Percentiles rank a stretch among this genome's conserved stretches.
Evolutionary conservation across 2,329 filamentous ascomycete genomes (phyloP).

Genomic region (Rhytidhysteron rufulum): DNA sequence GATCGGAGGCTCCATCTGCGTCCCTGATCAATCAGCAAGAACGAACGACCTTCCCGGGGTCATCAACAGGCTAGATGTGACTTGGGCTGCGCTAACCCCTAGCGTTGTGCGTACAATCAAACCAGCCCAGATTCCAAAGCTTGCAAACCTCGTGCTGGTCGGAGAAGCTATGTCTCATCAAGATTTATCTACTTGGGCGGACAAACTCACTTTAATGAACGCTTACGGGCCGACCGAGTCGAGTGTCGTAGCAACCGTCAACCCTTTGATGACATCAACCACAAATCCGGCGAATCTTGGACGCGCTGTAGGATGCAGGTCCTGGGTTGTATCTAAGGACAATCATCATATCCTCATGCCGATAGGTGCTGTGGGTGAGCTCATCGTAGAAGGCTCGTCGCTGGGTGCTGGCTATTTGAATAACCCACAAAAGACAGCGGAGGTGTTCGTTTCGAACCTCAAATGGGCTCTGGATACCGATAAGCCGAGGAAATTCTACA

Average conservation of each 20-base stretch:
- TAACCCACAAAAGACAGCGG: slow-evolving; percentile 25
- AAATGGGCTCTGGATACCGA: slow-evolving; percentile 5
- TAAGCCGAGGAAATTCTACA: slow-evolving; percentile 21
- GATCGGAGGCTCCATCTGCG: slow-evolving; percentile 57
- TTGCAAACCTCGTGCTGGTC: slow-evolving; percentile 24
- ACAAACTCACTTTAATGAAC: slow-evolving; percentile 32
- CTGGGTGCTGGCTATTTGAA: slow-evolving; percentile 28
- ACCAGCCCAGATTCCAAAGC: slow-evolving; percentile 21
- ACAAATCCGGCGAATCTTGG: slow-evolving; percentile 34
- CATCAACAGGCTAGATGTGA: slow-evolving; percentile 48
- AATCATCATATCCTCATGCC: slow-evolving; percentile 33
- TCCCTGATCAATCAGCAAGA: slow-evolving; percentile 50
- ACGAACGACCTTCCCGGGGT: slow-evolving; percentile 49
- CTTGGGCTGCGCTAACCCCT: slow-evolving; percentile 45
- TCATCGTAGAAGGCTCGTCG: slow-evolving; percentile 37
- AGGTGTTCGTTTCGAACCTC: slow-evolving; percentile 20
- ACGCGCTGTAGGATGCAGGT: slow-evolving; percentile 22
- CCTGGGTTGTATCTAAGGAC: slow-evolving; percentile 37
- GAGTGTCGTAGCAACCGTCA: slow-evolving; percentile 30
- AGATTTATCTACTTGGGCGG: slow-evolving; percentile 33
- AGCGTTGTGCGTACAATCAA: slow-evolving; percentile 31
- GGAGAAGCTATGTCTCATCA: slow-evolving; percentile 32
- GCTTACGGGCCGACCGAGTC: slow-evolving; percentile 40
- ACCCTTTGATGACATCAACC: slow-evolving; percentile 20
- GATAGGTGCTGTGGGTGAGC: slow-evolving; percentile 39